Evolutionary conservation across 176 grass and related monocot genomes (phyloP), one percentile per base, ranked within the genome.

Genomic region (Cymbopogon citratus): DNA sequence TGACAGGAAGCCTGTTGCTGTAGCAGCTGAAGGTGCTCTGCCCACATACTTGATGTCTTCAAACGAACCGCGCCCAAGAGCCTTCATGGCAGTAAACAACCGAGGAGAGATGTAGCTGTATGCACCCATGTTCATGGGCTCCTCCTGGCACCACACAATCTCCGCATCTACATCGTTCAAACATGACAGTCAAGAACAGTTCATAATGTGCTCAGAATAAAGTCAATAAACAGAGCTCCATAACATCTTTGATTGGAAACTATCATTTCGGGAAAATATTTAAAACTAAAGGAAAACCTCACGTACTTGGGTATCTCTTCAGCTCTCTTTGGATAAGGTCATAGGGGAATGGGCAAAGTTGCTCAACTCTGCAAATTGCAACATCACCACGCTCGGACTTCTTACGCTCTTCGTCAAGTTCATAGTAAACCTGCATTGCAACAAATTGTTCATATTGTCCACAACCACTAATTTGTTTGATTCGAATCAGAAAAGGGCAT

Each of bases 51-150:
- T 97, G 86, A 94, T 92, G 64, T 97, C 91, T 24, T 97, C 94
- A 35, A 89, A 81, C 1, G 72, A 77, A 19, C 94, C 94, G 7
- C 90, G 76, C 7, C 89, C 83, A 3, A 97, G 83, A 9, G 54
- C 73, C 81, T 81, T 94, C 90, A 94, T 97, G 39, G 94, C 86
- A 0, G 92, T 90, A 12, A 62, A 84, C 5, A 97, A 67, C 26
- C 92, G 92, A 74, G 87, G 94, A 16, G 44, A 31, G 41, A 97
- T 85, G 56, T 97, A 97, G 25, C 71, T 91, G 77, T 86, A 97
- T n/a, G 92, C 87, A 0, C 94, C 94, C 94, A 97, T 97, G 64
- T 97, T 97, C 94, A 97, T 97, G 0, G 94, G 94, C 62, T 97
- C 94, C 76, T 97, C 94, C 81, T 97, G 94, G 54, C 90, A 94